Base-by-base conservation (phyloP, 768 basidiomycete genomes). In the Pleurotus tuoliensis region DNA sequence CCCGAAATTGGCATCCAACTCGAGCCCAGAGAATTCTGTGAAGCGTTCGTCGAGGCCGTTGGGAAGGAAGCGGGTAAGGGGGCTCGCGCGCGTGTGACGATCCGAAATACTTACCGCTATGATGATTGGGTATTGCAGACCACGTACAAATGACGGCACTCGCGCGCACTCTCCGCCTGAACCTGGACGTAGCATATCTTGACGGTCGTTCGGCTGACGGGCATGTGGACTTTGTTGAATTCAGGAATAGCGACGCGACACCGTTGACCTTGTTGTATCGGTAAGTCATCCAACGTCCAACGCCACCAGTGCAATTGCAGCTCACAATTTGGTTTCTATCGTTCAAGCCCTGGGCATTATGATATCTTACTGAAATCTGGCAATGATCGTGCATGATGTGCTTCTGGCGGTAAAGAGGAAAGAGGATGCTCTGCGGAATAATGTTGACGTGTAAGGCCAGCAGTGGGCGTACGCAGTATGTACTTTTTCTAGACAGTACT, bases 71-170 rank as follows among this genome's bases (percentile, higher is more conserved):
- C 90, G 46, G 91, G 89, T 85, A 59, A 55, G 24, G 72, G 16
- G 6, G 8, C 18, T 49, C 18, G 25, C 15, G 40, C 22, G 27
- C 39, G 6, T 20, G 39, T 25, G 24, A 5, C 5, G 24, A 25
- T 25, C 1, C 37, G 8, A 74, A 75, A 47, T 65, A 13, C 30
- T 25, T 20, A 20, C 7, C 45, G 11, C 24, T 30, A 44, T 55
- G 9, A 47, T 30, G 40, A 22, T 44, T 18, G n/a, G 11, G 53
- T 30, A 22, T n/a, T 20, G 50, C 67, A 84, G 94, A 95, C 62
- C 87, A 95, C 61, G 85, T 88, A 9, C 89, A 92, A 63, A 88
- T 95, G 60, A 80, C 80, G 37, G 93, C 94, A 1, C 75, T 96
- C 9, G 80, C 87, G 15, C 75, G 81, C 34, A 88, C 86, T 0